A percentile compares a stretch with the other conserved stretches of the same genome.
These are phyloP conservation scores for Hypocrella siamensis DNA, from an alignment of 2,329 filamentous ascomycete species.

Conservation along the genomic window DNA sequence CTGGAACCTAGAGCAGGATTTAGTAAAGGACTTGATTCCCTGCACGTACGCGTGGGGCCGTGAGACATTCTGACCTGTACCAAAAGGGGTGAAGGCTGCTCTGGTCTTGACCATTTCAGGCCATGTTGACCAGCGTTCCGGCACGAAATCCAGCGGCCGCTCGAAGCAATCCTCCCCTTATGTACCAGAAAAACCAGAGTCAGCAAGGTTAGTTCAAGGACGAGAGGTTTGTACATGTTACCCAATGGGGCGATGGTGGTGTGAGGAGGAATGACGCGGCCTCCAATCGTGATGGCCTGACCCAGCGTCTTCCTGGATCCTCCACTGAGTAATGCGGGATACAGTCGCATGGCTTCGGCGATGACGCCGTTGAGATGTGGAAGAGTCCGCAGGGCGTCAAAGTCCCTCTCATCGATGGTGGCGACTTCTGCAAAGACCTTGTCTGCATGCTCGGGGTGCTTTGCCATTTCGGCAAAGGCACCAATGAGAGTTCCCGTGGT, in stretches of 20 bases:
- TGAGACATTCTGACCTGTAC: neutral
- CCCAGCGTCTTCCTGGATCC: neutral
- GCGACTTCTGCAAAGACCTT: neutral
- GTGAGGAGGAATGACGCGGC: neutral
- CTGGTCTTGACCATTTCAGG: neutral
- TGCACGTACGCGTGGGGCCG: neutral
- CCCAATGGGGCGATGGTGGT: neutral
- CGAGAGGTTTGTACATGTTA: neutral
- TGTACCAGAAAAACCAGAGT: neutral
- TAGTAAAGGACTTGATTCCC: neutral
- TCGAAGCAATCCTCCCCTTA: neutral
- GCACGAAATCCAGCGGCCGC: neutral
- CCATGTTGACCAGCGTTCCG: neutral
- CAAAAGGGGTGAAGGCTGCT: neutral
- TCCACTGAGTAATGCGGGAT: neutral
- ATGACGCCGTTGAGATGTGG: neutral
- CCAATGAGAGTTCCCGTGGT: neutral
- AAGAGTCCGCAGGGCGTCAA: neutral
- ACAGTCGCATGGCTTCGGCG: neutral
- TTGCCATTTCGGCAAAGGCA: neutral
- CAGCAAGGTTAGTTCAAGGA: neutral
- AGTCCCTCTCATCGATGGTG: neutral
- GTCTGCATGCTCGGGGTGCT: neutral
- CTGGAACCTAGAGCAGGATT: neutral
- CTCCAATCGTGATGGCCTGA: neutral